phyloP scores from a whole-genome alignment of 2,329 filamentous ascomycete genomes.

The Penicillium sp. region DNA sequence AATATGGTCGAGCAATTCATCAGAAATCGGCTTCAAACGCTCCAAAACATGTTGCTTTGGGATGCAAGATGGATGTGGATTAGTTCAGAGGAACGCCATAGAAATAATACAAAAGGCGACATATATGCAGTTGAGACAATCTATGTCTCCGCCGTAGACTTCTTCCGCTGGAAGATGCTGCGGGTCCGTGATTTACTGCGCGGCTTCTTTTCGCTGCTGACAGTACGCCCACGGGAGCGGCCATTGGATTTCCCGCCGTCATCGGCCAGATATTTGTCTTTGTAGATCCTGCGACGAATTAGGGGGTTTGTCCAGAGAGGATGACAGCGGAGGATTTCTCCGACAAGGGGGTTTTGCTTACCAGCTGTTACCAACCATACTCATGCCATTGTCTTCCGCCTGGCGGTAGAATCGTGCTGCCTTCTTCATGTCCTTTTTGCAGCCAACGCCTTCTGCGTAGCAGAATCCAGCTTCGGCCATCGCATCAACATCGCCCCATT shows the following conservation, averaged over 20 bases:
- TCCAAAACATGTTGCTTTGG: conserved; percentile 21
- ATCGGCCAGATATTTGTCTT: conserved; percentile 83
- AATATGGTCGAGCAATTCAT: conserved; percentile 10
- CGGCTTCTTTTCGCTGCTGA: conserved; percentile 64
- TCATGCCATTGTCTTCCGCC: conserved; percentile 92
- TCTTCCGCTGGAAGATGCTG: conserved; percentile 71
- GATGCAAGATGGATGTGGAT: conserved; percentile 22
- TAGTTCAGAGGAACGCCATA: conserved; percentile 5
- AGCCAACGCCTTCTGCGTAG: conserved; percentile 90
- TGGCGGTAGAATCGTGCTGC: conserved; percentile 87
- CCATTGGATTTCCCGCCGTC: conserved; percentile 47
- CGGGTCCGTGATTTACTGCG: conserved; percentile 78
- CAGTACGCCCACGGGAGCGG: conserved; percentile 37
- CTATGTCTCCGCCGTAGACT: conserved; percentile 41
- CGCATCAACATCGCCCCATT: conserved; percentile 94
- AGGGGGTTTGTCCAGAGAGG: not conserved
- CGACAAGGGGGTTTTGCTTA: conserved; percentile 58
- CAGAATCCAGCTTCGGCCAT: conserved; percentile 94
- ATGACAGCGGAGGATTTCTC: not conserved
- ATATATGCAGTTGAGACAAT: conserved; percentile 10
- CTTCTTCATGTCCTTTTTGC: conserved; percentile 95
- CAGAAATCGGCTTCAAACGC: conserved; percentile 21
- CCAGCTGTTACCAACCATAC: conserved; percentile 98
- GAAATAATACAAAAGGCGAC: conserved; percentile 3
- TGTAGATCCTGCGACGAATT: conserved; percentile 76